These are phyloP conservation scores for Metarhizium sp. DNA, from an alignment of 2,329 filamentous ascomycete genomes.

Conservation along the genomic window DNA sequence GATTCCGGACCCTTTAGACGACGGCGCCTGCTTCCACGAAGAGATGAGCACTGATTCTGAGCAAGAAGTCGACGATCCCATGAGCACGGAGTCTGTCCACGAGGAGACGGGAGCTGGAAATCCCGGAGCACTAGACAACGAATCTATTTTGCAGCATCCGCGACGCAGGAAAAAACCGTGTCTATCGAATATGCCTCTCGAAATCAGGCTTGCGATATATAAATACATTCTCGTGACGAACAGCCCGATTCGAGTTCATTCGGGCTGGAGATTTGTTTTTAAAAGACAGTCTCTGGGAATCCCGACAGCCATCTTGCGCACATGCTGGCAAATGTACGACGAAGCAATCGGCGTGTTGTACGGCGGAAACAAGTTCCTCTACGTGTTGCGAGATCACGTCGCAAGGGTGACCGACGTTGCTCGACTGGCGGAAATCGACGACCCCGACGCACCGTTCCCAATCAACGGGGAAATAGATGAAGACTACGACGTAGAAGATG, in stretches of 20 bases:
- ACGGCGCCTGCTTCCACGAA: neutral
- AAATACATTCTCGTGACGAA: conserved; percentile 20
- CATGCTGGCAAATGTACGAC: conserved; percentile 21
- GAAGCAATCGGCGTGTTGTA: conserved; percentile 36
- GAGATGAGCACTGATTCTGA: neutral
- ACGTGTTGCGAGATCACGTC: conserved; percentile 31
- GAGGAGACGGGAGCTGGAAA: neutral
- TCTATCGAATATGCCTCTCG: conserved; percentile 13
- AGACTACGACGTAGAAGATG: conserved; percentile 6
- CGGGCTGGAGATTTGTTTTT: conserved; percentile 24
- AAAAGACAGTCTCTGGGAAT: conserved; percentile 20
- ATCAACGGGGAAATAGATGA: conserved; percentile 3
- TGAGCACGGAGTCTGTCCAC: neutral
- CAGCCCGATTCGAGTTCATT: conserved; percentile 22
- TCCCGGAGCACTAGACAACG: neutral
- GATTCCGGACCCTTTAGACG: conserved; percentile 1
- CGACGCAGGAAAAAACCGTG: too few species aligned
- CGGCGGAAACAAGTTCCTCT: conserved; percentile 37
- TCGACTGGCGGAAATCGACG: conserved; percentile 9
- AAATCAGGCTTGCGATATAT: conserved; percentile 23
- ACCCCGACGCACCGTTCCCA: neutral
- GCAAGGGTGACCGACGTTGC: conserved; percentile 11
- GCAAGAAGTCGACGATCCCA: neutral
- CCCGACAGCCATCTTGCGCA: conserved; percentile 26
- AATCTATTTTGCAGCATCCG: neutral